These are phyloP conservation scores for Pseudopithomyces maydicus DNA, from an alignment of 2,329 filamentous ascomycete genomes.

Conservation along the genomic window DNA sequence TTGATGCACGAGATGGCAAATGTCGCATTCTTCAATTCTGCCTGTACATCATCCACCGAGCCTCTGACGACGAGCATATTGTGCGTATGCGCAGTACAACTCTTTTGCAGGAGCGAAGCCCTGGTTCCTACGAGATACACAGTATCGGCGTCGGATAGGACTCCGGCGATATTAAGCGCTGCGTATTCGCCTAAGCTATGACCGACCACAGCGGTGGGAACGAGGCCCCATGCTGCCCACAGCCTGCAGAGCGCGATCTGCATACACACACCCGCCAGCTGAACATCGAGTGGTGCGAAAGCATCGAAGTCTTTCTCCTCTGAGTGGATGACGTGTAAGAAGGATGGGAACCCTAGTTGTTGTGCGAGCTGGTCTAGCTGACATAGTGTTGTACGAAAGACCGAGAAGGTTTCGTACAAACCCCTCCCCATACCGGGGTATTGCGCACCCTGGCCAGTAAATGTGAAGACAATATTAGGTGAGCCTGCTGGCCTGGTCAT, in stretches of 20 bases:
- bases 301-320: slow-evolving; percentile 55
- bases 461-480: slow-evolving; percentile 57
- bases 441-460: slow-evolving; percentile 59
- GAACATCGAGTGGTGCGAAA: slow-evolving; percentile 56
- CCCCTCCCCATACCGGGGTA: slow-evolving; percentile 57
- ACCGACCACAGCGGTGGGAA: slow-evolving; percentile 59
- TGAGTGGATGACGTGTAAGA: slow-evolving; percentile 56
- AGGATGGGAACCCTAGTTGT: slow-evolving; percentile 53
- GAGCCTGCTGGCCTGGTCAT: slow-evolving; percentile 13
- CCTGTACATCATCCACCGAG: slow-evolving; percentile 56
- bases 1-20: slow-evolving; percentile 74
- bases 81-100: slow-evolving; percentile 70
- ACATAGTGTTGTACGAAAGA: slow-evolving; percentile 50
- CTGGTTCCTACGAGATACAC: slow-evolving; percentile 75
- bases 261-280: slow-evolving; percentile 59
- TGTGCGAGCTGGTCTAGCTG: too few species aligned
- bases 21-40: slow-evolving; percentile 56
- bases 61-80: slow-evolving; percentile 67
- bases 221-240: slow-evolving; percentile 59
- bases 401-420: slow-evolving; percentile 53
- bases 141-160: slow-evolving; percentile 73
- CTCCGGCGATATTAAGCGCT: slow-evolving; percentile 71
- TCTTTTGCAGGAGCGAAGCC: slow-evolving; percentile 66
- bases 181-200: slow-evolving; percentile 75
- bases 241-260: slow-evolving; percentile 58